Base-by-base conservation (phyloP, 495 filamentous ascomycete species). In the Talaromyces thailandensis region DNA sequence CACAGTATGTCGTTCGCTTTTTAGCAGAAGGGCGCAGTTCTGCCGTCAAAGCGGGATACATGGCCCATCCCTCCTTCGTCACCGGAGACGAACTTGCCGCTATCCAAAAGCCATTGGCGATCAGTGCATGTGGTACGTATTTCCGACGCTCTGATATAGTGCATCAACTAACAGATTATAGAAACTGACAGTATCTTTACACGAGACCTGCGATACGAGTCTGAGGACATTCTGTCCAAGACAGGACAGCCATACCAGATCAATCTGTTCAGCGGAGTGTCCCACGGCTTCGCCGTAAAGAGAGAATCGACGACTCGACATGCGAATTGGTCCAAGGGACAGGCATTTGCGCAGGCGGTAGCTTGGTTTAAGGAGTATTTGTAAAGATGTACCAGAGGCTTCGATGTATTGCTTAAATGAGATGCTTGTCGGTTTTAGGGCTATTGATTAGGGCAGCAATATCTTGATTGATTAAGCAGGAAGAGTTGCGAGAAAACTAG, bases 131-230 rank as follows among this genome's bases (percentile, higher is more conserved):
- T 56, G 81, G 84, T 85, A 65, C 53, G 73, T 65, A 25, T 56
- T n/a, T 16, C 25, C 32, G 5, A 58, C 26, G 1, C 31, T 25
- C 23, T 43, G 18, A 61, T 23, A 12, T 28, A 28, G 31, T 26
- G 12, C 23, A 50, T 12, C 45, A 6, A 52, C 26, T 55, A 66
- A 9, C 68, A 67, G 1, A 67, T 60, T 50, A 55, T 77, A 76
- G 88, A 91, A 75, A 88, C 79, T 4, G 90, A 93, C 66, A 6
- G 64, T 12, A 88, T 92, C 68, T 93, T 93, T 76, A 80, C 89
- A 0, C 66, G 77, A 9, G 78, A 83, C 40, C 86, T 86, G 70
- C 84, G 90, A 24, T 75, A 76, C 58, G 76, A 80, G 56, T 76
- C 76, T 2, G 75, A 84, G 66, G 75, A 79, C n/a, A 81, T 86